phyloP scores from a whole-genome alignment of 306 rosid genomes.

The Fagus sylvatica region DNA sequence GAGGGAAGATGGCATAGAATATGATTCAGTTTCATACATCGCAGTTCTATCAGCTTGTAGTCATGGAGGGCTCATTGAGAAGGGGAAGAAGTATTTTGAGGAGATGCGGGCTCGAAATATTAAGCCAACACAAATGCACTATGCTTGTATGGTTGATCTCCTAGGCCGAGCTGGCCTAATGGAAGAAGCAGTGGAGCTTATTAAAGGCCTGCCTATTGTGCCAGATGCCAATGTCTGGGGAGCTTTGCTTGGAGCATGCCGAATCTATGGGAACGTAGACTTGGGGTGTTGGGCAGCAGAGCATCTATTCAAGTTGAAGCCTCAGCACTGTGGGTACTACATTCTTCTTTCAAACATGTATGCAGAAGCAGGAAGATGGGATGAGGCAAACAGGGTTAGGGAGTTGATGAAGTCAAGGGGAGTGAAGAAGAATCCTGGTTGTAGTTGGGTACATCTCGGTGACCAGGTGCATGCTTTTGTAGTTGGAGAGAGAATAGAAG shows the following conservation, averaged over 20 bases:
- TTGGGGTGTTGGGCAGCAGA: slow-evolving; percentile 79
- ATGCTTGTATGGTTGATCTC: slow-evolving; percentile 86
- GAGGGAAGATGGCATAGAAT: slow-evolving; percentile 54
- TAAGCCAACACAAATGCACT: slow-evolving; percentile 72
- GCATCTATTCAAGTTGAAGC: slow-evolving; percentile 66
- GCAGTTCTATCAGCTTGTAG: slow-evolving; percentile 90
- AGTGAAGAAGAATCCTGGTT: slow-evolving; percentile 71
- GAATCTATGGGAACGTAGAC: slow-evolving; percentile 69
- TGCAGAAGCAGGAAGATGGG: slow-evolving; percentile 94
- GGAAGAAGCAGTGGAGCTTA: slow-evolving; percentile 71
- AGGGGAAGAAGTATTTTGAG: slow-evolving; percentile 60
- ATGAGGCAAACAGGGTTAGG: slow-evolving; percentile 72
- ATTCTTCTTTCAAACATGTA: slow-evolving; percentile 83
- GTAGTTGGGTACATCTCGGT: slow-evolving; percentile 78
- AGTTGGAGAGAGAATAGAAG: slow-evolving; percentile 59
- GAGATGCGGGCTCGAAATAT: slow-evolving; percentile 55
- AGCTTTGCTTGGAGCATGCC: slow-evolving; percentile 87
- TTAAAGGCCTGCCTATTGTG: slow-evolving; percentile 50
- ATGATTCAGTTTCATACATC: slow-evolving; percentile 77
- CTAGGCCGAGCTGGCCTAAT: slow-evolving; percentile 84
- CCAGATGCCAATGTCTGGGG: slow-evolving; percentile 88
- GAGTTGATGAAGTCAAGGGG: slow-evolving; percentile 77
- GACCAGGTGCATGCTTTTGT: slow-evolving; percentile 60
- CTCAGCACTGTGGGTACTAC: slow-evolving; percentile 81
- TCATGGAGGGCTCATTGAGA: slow-evolving; percentile 80